Percentiles rank a stretch among this genome's conserved stretches.
These are phyloP conservation scores for Aphanomyces euteiches DNA, from an alignment of 352 stramenopile genomes.

Conservation along the genomic window DNA sequence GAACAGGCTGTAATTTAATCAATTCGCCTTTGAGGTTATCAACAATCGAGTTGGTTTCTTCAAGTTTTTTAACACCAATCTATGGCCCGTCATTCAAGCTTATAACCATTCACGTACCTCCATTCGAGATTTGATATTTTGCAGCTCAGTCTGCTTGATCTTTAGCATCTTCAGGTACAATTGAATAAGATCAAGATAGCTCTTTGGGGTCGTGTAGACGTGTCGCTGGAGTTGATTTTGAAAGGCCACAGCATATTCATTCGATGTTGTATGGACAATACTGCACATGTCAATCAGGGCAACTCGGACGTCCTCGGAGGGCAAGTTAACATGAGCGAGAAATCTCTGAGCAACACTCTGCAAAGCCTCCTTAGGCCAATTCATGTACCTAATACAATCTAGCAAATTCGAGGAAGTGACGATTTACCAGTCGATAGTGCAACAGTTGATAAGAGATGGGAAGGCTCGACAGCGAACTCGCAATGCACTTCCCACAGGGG, in stretches of 20 bases:
- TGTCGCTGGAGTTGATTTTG: conserved; percentile 84
- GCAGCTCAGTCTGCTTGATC: conserved; percentile 74
- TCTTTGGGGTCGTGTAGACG: conserved; percentile 96
- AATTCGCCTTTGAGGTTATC: conserved; percentile 90
- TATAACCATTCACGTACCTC: conserved; percentile 31
- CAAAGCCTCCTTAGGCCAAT: conserved; percentile 90
- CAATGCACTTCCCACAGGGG: conserved; percentile 88
- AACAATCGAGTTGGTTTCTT: conserved; percentile 93
- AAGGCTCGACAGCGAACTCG: conserved; percentile 91
- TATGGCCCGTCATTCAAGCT: conserved; percentile 21
- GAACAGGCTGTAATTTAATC: conserved; percentile 87
- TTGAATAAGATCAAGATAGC: conserved; percentile 94
- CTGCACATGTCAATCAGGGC: conserved; percentile 89
- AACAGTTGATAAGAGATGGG: conserved; percentile 94
- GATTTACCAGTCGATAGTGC: conserved; percentile 91
- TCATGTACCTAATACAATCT: conserved; percentile 63
- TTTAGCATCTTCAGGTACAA: conserved; percentile 92
- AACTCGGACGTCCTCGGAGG: conserved; percentile 60
- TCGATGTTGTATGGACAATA: conserved; percentile 90
- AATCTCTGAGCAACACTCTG: conserved; percentile 87
- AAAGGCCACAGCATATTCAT: conserved; percentile 84
- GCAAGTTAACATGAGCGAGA: conserved; percentile 74
- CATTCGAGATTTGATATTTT: conserved; percentile 87
- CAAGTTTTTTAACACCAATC: conserved; percentile 90
- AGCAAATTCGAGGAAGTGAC: background rate